Base-by-base conservation (phyloP, 1,284 basidiomycete species). In the Pseudozyma thailandica region DNA sequence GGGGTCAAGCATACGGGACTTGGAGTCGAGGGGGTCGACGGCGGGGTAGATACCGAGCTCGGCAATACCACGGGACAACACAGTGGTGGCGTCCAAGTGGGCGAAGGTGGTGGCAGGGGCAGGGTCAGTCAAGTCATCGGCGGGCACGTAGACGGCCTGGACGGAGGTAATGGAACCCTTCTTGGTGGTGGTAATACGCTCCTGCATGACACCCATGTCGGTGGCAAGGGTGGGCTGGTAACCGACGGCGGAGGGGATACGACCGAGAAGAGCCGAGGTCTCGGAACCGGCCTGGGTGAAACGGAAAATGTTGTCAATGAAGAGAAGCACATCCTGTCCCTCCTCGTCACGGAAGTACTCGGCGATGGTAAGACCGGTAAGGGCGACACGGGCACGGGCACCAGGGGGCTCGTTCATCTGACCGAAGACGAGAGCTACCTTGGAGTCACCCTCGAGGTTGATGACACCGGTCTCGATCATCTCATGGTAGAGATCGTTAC, bases 341-440 rank as follows among this genome's bases (percentile, higher is more conserved):
- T 98, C 94, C 87, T 98, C 94, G 84, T 98, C 95, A 91, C 95
- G 94, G 95, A 98, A 98, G 88, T 98, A 98, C 87, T 98, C 95
- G 80, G 95, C 95, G 79, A 98, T 96, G 84, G 95, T 98, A 71
- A 98, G 88, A 86, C 95, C 95, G 81, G 95, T 98, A 82, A 98
- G 90, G 72, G 95, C 95, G 83, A 98, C 95, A 92, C 95, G 95
- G 84, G 95, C 95, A 91, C 95, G 94, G 82, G 95, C 95, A 90
- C 95, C 95, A 82, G 95, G 95, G 85, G 95, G 95, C 88, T 98
- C 95, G 88, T 98, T 98, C 95, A 98, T 98, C 88, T 98, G 95
- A 88, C 95, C 95, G 88, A 98, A 98, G 80, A 98, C 95, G 75
- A 98, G 90, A 82, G 95, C 94, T 86, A 97, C 95, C 89, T 98